Evolutionary conservation across 2,329 filamentous ascomycete species (phyloP), one percentile per base, ranked within the genome.

Genomic region (Teratosphaeria nubilosa): DNA sequence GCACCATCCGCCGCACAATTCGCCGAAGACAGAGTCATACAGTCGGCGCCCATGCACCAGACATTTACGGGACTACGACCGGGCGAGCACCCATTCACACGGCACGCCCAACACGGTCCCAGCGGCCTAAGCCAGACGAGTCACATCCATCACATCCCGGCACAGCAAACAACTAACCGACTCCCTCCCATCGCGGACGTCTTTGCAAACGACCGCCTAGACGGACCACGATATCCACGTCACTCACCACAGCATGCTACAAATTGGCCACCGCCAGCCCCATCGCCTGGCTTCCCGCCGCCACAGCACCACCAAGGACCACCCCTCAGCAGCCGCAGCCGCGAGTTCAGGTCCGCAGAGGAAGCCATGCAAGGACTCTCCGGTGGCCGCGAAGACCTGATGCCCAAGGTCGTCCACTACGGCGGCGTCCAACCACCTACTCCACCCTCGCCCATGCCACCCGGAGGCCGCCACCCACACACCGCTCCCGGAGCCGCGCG

Each of bases 321-420:
- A 63, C 82, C 81, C 1, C 78, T 83, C 11, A 74, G 74, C 16
- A 70, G 72, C 22, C 84, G 92, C 60, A 79, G 86, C 11, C 83
- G 92, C 58, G 94, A 97, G 70, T 97, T 95, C 75, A 88, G 91
- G 67, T 96, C 92, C 3, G 94, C 94, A 13, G 94, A 99, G 72
- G 94, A 99, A 71, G 94, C 90, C 2, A 91, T 97, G 60, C 88
- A 90, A 59, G 90, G 94, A 63, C 76, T 99, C 62, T 86, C 91
- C 5, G 91, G 90, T 55, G 94, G 94, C n/a, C 85, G 94, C 58
- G 87, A 95, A 58, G 94, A 99, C 59, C 80, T 97, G 14, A 79
- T 96, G 55, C 94, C 94, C 24, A 94, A 92, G 74, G 84, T 97
- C 58, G 90, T 99, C 14, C 94, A 97, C 74, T 99, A 99, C 72